These are phyloP conservation scores for Neodidymelliopsis sp. DNA, from an alignment of 2,329 filamentous ascomycete species.

Conservation along the genomic window DNA sequence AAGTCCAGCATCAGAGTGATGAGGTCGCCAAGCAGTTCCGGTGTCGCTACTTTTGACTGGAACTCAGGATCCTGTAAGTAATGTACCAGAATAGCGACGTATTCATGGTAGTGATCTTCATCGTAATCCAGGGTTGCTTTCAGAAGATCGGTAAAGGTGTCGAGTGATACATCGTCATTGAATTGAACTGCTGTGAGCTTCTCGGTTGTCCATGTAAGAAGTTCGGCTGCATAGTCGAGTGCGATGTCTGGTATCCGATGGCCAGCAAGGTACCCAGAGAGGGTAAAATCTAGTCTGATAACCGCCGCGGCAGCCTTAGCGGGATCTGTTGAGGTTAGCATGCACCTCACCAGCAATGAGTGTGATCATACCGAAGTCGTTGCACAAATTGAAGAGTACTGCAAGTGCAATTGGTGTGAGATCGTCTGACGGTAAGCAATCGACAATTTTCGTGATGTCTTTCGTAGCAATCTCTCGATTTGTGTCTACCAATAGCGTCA, in stretches of 20 bases:
- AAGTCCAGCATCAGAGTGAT: conserved; percentile 42
- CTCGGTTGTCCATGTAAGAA: conserved; percentile 46
- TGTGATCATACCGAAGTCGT: conserved; percentile 46
- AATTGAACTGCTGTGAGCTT: conserved; percentile 46
- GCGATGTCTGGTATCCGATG: conserved; percentile 41
- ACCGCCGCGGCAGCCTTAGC: conserved; percentile 44
- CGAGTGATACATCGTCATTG: conserved; percentile 39
- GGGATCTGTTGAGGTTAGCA: conserved; percentile 40
- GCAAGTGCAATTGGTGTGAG: conserved; percentile 44
- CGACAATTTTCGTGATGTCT: conserved; percentile 36
- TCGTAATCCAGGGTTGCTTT: conserved; percentile 38
- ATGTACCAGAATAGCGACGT: conserved; percentile 41
- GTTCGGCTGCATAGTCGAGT: conserved; percentile 44
- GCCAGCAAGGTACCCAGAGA: conserved; percentile 34
- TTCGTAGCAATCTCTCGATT: conserved; percentile 41
- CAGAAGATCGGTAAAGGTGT: conserved; percentile 39
- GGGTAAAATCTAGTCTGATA: conserved; percentile 42
- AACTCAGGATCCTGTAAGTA: conserved; percentile 48
- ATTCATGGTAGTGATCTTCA: conserved; percentile 47
- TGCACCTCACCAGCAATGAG: not conserved
- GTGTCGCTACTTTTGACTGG: conserved; percentile 41
- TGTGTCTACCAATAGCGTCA: conserved; percentile 37
- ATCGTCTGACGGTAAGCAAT: conserved; percentile 33
- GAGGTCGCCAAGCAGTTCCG: conserved; percentile 39
- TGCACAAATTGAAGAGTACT: conserved; percentile 55